Conservation (phyloP, 2,329 filamentous ascomycete species). For the Proliferodiscus dingleyae region DNA sequence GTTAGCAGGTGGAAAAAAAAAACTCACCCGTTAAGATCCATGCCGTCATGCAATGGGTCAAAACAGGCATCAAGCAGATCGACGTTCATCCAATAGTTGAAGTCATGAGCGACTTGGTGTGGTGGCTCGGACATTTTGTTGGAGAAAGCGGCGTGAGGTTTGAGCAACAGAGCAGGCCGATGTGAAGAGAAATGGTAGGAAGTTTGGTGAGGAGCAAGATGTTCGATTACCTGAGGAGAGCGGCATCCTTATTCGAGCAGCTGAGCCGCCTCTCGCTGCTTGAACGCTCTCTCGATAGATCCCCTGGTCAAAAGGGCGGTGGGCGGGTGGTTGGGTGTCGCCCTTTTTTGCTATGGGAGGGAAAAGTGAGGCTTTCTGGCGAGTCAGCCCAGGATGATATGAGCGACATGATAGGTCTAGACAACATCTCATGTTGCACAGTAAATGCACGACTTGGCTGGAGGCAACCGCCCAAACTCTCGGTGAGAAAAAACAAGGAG, state of each 20-base stretch:
- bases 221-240: background rate
- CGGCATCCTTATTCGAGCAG: background rate
- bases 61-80: constrained; percentile 17
- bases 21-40: constrained; percentile 19
- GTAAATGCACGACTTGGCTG: too few relatives aligned
- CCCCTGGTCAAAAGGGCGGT: background rate
- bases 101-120: background rate
- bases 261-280: background rate
- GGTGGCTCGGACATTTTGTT: constrained; percentile 14
- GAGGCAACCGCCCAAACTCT: too few relatives aligned
- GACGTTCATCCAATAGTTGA: constrained; percentile 13
- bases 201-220: background rate
- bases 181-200: background rate
- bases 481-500: too few relatives aligned
- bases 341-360: background rate
- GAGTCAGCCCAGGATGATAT: background rate
- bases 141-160: constrained; percentile 15
- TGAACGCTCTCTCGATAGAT: background rate
- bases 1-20: constrained; percentile 23
- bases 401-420: background rate
- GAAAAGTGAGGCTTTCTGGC: background rate
- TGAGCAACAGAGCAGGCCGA: background rate
- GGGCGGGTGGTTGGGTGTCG: background rate
- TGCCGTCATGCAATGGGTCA: constrained; percentile 11
- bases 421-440: too few relatives aligned